Percentiles rank a stretch among this genome's conserved stretches.
phyloP scores from a whole-genome alignment of 768 basidiomycete genomes.

The Kwoniella dendrophila region DNA sequence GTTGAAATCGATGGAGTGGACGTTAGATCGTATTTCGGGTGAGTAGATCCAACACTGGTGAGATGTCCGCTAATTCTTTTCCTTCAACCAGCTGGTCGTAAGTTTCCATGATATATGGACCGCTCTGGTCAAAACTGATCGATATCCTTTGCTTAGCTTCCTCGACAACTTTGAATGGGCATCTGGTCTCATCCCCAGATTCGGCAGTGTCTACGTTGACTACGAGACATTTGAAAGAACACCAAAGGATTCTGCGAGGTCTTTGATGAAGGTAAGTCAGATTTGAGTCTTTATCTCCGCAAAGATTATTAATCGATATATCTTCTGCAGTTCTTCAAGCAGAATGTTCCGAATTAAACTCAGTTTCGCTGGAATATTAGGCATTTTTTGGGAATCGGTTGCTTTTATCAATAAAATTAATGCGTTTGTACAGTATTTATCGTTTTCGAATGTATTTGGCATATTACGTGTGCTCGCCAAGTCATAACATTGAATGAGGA shows the following conservation, averaged over 20 bases:
- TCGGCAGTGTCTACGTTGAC: conserved; percentile 43
- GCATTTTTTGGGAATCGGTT: too few relatives aligned
- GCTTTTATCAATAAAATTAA: too few relatives aligned
- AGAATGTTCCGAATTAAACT: conserved; percentile 4
- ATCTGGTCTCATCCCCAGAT: conserved; percentile 40
- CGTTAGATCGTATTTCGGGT: conserved; percentile 42
- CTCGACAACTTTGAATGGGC: conserved; percentile 50
- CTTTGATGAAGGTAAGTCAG: conserved; percentile 31
- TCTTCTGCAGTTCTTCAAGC: conserved; percentile 29
- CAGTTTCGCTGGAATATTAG: not conserved
- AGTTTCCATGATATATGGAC: conserved; percentile 2
- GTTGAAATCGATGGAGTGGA: conserved; percentile 47
- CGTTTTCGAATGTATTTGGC: too few relatives aligned
- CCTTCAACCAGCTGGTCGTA: conserved; percentile 20
- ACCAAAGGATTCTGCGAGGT: conserved; percentile 45
- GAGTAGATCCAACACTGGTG: not conserved
- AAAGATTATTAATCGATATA: not conserved
- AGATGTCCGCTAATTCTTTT: conserved; percentile 1
- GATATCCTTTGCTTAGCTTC: conserved; percentile 9
- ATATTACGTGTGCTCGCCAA: too few relatives aligned
- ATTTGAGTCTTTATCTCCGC: not conserved
- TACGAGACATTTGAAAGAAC: conserved; percentile 46
- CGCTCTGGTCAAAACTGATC: not conserved
- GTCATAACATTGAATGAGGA: too few relatives aligned
- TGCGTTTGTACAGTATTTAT: too few relatives aligned